These are phyloP conservation scores for Phoenix roebelenii DNA, from an alignment of 176 grass and related monocot species.

Conservation along the genomic window DNA sequence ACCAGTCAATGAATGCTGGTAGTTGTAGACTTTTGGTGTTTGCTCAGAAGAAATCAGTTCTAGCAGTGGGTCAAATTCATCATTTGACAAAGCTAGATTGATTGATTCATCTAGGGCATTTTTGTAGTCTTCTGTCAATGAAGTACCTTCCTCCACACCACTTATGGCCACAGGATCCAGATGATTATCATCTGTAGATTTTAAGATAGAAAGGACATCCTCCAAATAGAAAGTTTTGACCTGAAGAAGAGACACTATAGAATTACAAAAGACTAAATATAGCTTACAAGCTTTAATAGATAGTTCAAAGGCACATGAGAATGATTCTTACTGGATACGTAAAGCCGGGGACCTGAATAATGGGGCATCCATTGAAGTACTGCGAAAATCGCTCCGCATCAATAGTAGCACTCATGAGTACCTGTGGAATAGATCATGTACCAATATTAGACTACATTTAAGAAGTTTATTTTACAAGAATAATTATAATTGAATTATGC, in stretches of 20 bases:
- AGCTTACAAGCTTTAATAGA: background rate
- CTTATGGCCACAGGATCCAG: constrained; percentile 25
- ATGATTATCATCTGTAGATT: constrained; percentile 51
- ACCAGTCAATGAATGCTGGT: constrained; percentile 76
- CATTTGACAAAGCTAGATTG: constrained; percentile 61
- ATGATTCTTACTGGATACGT: constrained; percentile 75
- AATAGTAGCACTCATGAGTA: constrained; percentile 94
- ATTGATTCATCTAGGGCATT: constrained; percentile 87
- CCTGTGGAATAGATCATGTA: constrained; percentile 37
- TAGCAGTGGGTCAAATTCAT: constrained; percentile 83
- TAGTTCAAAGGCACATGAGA: background rate
- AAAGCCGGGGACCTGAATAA: constrained; percentile 92
- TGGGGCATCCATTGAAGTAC: constrained; percentile 85
- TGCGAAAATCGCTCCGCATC: constrained; percentile 81
- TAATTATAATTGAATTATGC: background rate
- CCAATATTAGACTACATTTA: constrained; percentile 6
- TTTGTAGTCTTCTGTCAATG: constrained; percentile 59
- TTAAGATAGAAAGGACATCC: constrained; percentile 82
- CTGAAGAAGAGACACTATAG: constrained; percentile 17
- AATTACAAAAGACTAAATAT: constrained; percentile 9
- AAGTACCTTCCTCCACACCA: constrained; percentile 23
- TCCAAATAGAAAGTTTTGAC: constrained; percentile 95
- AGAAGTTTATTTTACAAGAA: background rate
- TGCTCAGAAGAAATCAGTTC: constrained; percentile 76
- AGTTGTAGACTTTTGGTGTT: constrained; percentile 63